A percentile compares a stretch with the other conserved stretches of the same genome.
These are phyloP conservation scores for Flammula alnicola DNA, from an alignment of 1,284 basidiomycete genomes.

Conservation along the genomic window DNA sequence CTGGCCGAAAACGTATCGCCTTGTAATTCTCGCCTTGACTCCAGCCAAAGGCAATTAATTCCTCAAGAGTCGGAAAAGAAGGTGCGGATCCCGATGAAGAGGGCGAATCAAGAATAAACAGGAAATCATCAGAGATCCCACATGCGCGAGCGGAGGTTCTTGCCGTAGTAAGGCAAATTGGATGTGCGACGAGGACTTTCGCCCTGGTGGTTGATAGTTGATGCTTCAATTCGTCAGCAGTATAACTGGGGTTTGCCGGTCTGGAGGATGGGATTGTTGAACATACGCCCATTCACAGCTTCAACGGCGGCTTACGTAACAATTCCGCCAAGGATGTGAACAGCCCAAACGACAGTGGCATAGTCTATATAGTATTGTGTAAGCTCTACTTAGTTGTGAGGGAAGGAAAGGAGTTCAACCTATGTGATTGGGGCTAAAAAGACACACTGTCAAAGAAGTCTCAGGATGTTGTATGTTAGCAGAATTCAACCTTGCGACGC, in stretches of 20 bases:
- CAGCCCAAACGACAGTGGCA: constrained; percentile 73
- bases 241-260: constrained; percentile 73
- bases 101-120: constrained; percentile 56
- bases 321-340: constrained; percentile 72
- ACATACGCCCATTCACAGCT: not conserved
- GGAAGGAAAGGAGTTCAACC: constrained; percentile 41
- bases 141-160: constrained; percentile 52
- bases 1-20: constrained; percentile 56
- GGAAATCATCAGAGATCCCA: constrained; percentile 55
- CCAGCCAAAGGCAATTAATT: constrained; percentile 59
- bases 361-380: constrained; percentile 57
- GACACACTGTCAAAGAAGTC: constrained; percentile 52
- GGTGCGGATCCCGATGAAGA: constrained; percentile 6
- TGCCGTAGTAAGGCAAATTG: constrained; percentile 65
- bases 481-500: constrained; percentile 17
- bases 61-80: constrained; percentile 46
- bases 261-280: constrained; percentile 26
- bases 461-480: not conserved
- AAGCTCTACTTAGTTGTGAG: constrained; percentile 5
- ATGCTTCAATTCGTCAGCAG: constrained; percentile 66
- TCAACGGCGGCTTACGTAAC: constrained; percentile 52
- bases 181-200: constrained; percentile 63
- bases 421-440: constrained; percentile 71
- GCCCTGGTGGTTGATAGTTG: constrained; percentile 63
- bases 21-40: constrained; percentile 46